Evolutionary conservation across 1,139 yeast genomes (phyloP).

Genomic region (Scheffersomyces segobiensis): DNA sequence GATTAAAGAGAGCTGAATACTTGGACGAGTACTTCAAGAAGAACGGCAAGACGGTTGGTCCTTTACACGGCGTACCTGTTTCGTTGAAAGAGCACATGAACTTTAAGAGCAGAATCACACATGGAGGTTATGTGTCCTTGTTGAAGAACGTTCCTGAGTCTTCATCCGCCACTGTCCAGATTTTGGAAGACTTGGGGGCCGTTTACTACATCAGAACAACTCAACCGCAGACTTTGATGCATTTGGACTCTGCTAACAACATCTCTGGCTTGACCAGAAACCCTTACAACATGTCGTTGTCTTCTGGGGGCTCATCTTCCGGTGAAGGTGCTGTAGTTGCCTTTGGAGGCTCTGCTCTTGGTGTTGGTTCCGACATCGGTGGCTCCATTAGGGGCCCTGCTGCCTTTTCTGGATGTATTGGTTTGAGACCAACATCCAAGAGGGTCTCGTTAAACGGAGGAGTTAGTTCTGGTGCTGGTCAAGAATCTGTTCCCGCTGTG

Average conservation of each 20-base stretch:
- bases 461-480: constrained; percentile 56
- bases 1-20: constrained; percentile 52
- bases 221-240: constrained; percentile 52
- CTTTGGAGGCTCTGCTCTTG: constrained; percentile 64
- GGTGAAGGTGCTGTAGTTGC: constrained; percentile 76
- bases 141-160: constrained; percentile 50
- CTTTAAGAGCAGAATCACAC: constrained; percentile 56
- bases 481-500: constrained; percentile 59
- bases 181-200: constrained; percentile 64
- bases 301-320: constrained; percentile 67
- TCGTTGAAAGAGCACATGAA: constrained; percentile 75
- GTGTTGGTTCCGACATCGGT: constrained; percentile 79
- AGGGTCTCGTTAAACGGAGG: constrained; percentile 56
- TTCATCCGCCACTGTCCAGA: constrained; percentile 52
- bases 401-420: constrained; percentile 66
- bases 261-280: constrained; percentile 38
- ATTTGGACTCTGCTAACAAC: constrained; percentile 45
- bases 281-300: constrained; percentile 41
- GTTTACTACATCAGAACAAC: constrained; percentile 53
- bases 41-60: constrained; percentile 66
- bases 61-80: constrained; percentile 77
- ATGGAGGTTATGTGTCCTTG: constrained; percentile 62
- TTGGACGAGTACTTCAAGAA: constrained; percentile 52
- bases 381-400: constrained; percentile 80
- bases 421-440: constrained; percentile 68